Percentiles rank a stretch among this genome's conserved stretches.
Evolutionary conservation across 345 rosid species (phyloP).

Genomic region (Eucalyptus guilfoylei): DNA sequence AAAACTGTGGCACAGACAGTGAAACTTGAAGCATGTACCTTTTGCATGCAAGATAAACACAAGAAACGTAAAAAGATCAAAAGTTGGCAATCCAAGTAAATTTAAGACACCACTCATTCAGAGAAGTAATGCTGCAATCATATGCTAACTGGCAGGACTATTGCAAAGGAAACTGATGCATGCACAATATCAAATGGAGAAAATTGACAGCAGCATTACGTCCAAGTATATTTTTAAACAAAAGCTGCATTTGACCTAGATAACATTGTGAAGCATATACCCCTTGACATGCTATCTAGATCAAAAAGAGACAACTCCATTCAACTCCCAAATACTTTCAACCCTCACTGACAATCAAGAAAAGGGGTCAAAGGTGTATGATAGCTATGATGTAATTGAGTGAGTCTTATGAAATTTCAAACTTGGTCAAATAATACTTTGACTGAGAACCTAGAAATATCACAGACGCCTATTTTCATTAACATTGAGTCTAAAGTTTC

Average conservation of each 20-base stretch:
- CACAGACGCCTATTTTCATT: not conserved
- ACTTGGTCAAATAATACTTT: not conserved
- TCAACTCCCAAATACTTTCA: not conserved
- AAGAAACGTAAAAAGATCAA: not conserved
- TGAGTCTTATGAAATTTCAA: not conserved
- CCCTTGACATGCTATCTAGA: not conserved
- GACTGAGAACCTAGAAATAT: not conserved
- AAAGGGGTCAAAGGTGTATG: not conserved
- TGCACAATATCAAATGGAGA: not conserved
- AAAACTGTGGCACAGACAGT: conserved; percentile 38
- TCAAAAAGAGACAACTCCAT: not conserved
- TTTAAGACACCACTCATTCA: not conserved
- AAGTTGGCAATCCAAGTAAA: not conserved
- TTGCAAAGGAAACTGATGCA: not conserved
- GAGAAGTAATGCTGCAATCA: not conserved
- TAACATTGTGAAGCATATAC: not conserved
- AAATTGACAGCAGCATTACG: not conserved
- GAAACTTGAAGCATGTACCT: not conserved
- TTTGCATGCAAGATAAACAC: not conserved
- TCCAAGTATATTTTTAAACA: not conserved
- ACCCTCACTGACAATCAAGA: not conserved
- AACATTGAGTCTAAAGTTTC: not conserved
- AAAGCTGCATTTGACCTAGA: not conserved
- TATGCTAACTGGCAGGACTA: not conserved
- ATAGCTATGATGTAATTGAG: not conserved